Evolutionary conservation across 2,329 filamentous ascomycete species (phyloP), one percentile per base, ranked within the genome.

Genomic region (Cladosporium sp.): DNA sequence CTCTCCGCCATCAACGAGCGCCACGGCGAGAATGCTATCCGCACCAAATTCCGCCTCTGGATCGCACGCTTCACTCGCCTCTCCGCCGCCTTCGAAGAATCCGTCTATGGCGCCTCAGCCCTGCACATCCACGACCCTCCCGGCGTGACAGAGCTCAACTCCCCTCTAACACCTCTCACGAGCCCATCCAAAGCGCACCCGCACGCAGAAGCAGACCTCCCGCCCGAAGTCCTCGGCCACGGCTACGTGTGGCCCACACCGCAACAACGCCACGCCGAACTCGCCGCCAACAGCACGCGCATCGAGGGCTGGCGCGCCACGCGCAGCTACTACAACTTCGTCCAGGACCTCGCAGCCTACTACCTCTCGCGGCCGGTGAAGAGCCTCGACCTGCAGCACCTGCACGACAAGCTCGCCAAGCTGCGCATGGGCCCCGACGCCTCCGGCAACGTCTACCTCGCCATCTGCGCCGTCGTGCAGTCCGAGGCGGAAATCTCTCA

Each of bases 241-340:
- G 93, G 93, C 36, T 97, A 95, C 65, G 92, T 99, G 27, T 99
- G 93, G 93, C 73, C 86, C 3, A 89, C 96, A 61, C 89, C 96
- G 50, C 74, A 77, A 36, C 79, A 85, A 7, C 92, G 89, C 69
- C 80, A 87, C 61, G 86, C 85, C 61, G 93, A 99, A 70, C 80
- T 99, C 32, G 88, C 90, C 13, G 92, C 90, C 3, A 96, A 95
- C 54, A 89, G 93, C 41, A 89, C 88, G 51, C 80, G 93, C 51
- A 95, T 99, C 55, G 93, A 99, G 72, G 93, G 92, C 51, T 99
- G 93, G 93, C 84, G 93, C 59, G 95, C 89, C 57, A 97, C 93
- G 1, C 80, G 93, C 54, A 95, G 89, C 63, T 99, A 99, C 66
- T 96, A 95, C 71, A 90, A 88, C 58, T 97, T 89, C 65, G 92